Conservation (phyloP, 192 early-diverging fungal species). For the Spinellus fusiger region DNA sequence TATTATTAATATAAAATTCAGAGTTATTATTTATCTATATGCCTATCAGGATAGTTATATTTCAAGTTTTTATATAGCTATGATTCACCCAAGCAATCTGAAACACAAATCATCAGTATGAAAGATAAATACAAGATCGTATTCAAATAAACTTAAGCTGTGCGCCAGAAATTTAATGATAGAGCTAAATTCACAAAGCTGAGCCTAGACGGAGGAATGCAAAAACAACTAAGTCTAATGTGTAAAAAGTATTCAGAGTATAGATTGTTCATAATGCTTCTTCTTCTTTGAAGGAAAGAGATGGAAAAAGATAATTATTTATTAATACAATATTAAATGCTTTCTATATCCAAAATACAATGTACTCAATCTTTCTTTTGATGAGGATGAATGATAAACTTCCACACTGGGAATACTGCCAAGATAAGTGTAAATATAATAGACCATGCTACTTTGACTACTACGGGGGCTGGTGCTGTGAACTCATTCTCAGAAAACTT, state of each 20-base stretch:
- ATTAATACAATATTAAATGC: slow-evolving; percentile 4
- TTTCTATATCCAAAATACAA: too few species aligned
- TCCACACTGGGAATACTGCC: slow-evolving; percentile 68
- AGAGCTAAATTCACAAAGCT: too few species aligned
- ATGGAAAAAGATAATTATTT: background rate
- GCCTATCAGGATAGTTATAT: too few species aligned
- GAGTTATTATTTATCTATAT: too few species aligned
- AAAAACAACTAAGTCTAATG: background rate
- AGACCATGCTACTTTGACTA: slow-evolving; percentile 72
- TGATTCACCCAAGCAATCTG: too few species aligned
- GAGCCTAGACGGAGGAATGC: too few species aligned
- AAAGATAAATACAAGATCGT: too few species aligned
- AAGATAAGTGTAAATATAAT: slow-evolving; percentile 49
- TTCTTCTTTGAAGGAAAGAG: background rate
- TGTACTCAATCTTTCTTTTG: background rate
- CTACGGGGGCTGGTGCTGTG: slow-evolving; percentile 62
- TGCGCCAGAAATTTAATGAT: too few species aligned
- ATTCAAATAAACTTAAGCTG: too few species aligned
- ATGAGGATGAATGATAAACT: slow-evolving; percentile 44
- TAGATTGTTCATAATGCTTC: background rate
- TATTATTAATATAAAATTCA: too few species aligned
- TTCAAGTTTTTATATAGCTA: too few species aligned
- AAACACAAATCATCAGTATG: too few species aligned
- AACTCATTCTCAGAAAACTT: slow-evolving; percentile 91
- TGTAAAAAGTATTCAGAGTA: background rate